Evolutionary conservation across 768 basidiomycete genomes (phyloP), one percentile per base, ranked within the genome.

Genomic region (Naganishia vaughanmartiniae): DNA sequence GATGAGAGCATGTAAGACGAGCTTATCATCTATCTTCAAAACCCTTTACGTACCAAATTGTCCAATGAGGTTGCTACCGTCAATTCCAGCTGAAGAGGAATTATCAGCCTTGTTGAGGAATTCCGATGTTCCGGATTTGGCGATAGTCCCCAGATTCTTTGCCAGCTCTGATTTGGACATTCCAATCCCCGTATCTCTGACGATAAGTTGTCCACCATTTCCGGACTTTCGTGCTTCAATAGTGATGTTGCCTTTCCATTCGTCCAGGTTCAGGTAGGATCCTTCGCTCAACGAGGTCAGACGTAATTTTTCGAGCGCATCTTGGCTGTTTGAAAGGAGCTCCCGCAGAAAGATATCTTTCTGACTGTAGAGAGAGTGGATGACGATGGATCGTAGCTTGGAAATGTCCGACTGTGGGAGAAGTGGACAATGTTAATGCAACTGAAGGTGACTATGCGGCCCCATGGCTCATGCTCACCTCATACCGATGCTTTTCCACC

Each of bases 101-200:
- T 83, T 84, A 79, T 94, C 93, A 28, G 92, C 90, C 75, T 86
- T 85, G 7, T 87, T 87, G 33, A 97, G 86, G 81, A 98, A 99
- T 67, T 99, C 96, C 7, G 90, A 88, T 1, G 96, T 99, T 57
- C 96, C 96, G 39, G 91, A 93, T 80, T 95, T 93, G 2, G 96
- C 96, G 60, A 99, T 86, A 3, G 93, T 99, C 51, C 96, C 95
- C 86, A 86, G 80, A 80, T 99, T 97, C 53, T 81, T 87, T 9
- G 87, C 85, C 71, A 99, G 84, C 74, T 98, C 94, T 46, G 93
- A 90, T 66, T 89, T 86, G n/a, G 87, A 89, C 96, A 98, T 98
- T 36, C 96, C 96, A 77, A 98, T 93, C 72, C 96, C 96, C 34
- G 91, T 93, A 77, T 99, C 95, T 67, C 88, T 83, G 65, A 95